These are phyloP conservation scores for Cercospora janseana DNA, from an alignment of 2,329 filamentous ascomycete genomes.

Conservation along the genomic window DNA sequence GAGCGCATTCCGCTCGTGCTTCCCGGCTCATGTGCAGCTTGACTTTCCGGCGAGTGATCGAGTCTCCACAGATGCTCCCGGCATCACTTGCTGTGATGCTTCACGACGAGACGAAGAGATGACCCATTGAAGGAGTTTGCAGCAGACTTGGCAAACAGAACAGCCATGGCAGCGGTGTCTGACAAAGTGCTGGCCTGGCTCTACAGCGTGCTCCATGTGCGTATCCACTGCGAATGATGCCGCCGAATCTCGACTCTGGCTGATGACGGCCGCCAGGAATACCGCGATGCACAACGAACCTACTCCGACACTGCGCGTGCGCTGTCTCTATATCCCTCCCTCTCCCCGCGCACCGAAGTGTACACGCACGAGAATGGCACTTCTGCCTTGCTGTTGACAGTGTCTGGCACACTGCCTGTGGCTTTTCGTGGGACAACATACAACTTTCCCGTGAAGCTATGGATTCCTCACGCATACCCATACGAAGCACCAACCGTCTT, in stretches of 20 bases:
- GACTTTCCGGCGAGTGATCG: not conserved
- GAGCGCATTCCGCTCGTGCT: not conserved
- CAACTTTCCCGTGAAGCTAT: slow-evolving; percentile 86
- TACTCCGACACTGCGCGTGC: slow-evolving; percentile 88
- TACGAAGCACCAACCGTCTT: slow-evolving; percentile 81
- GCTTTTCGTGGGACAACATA: slow-evolving; percentile 85
- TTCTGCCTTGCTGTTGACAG: slow-evolving; percentile 80
- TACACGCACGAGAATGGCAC: slow-evolving; percentile 90
- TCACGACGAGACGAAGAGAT: slow-evolving; percentile 12
- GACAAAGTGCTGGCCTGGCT: slow-evolving; percentile 94
- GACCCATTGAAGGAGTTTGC: not conserved
- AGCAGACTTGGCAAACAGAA: not conserved
- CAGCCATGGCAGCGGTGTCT: slow-evolving; percentile 60
- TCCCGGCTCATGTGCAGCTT: not conserved
- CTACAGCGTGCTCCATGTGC: slow-evolving; percentile 72
- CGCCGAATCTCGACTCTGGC: slow-evolving; percentile 29
- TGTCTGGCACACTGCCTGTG: slow-evolving; percentile 87
- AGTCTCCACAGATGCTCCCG: too few relatives aligned
- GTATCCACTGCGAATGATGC: slow-evolving; percentile 34
- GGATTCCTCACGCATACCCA: slow-evolving; percentile 90
- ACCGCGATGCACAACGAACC: slow-evolving; percentile 85
- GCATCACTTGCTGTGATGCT: slow-evolving; percentile 4
- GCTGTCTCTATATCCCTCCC: slow-evolving; percentile 73
- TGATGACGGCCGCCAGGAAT: slow-evolving; percentile 62
- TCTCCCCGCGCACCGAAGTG: slow-evolving; percentile 86